Percentiles rank a stretch among this genome's conserved stretches.
These are phyloP conservation scores for Magnolia sinica DNA, from an alignment of 164 flowering plant species.

Conservation along the genomic window DNA sequence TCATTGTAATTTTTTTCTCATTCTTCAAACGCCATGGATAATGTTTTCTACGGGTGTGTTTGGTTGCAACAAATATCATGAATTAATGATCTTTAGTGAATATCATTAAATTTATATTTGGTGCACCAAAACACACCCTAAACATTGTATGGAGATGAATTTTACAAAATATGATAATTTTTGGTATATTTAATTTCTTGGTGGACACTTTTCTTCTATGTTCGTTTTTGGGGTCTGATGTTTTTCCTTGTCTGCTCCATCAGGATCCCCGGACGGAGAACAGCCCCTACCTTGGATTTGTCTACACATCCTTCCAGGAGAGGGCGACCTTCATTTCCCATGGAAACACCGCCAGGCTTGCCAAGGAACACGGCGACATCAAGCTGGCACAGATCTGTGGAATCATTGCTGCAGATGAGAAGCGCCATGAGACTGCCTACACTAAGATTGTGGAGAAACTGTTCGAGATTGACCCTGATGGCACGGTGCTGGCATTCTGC, in stretches of 20 bases:
- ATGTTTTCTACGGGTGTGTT: not conserved
- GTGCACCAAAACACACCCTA: not conserved
- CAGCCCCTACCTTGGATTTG: slow-evolving; percentile 73
- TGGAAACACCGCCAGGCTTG: slow-evolving; percentile 68
- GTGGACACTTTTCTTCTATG: not conserved
- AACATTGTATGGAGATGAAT: no score
- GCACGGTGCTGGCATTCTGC: slow-evolving; percentile 46
- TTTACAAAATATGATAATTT: no score
- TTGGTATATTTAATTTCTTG: slow-evolving; percentile 5
- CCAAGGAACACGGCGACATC: slow-evolving; percentile 63
- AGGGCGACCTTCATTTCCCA: slow-evolving; percentile 74
- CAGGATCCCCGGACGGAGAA: slow-evolving; percentile 76
- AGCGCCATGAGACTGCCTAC: slow-evolving; percentile 70
- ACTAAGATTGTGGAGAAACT: slow-evolving; percentile 66
- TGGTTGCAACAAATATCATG: not conserved
- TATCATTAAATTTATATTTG: not conserved
- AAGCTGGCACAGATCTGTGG: slow-evolving; percentile 75
- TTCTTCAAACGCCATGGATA: not conserved
- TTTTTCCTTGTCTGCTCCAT: not conserved
- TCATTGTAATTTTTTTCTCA: not conserved
- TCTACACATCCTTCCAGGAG: slow-evolving; percentile 82
- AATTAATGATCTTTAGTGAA: not conserved
- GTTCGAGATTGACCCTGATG: slow-evolving; percentile 68
- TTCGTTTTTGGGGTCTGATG: not conserved
- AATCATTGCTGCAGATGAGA: slow-evolving; percentile 73